Evolutionary conservation across 192 early-diverging fungal species (phyloP), one percentile per base, ranked within the genome.

Genomic region (Coemansia sp.): DNA sequence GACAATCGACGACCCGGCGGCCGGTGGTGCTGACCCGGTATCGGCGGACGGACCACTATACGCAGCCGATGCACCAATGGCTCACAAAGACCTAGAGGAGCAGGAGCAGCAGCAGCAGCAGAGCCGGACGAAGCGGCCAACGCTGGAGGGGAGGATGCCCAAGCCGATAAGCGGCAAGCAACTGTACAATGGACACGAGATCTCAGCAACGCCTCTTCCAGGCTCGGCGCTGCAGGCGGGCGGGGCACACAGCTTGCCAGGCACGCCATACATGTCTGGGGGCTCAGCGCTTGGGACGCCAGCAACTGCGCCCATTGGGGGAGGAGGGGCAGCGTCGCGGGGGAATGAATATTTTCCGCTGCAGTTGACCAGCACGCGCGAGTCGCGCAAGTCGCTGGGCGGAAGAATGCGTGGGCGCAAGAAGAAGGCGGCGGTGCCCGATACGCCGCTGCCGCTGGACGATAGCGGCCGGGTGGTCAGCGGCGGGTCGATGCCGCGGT

Each of bases 361-460:
- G 52, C 70, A 72, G 34, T 41, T 65, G 29, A 70, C 76, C 2
- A 53, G 47, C 20, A 80, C 77, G 20, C 67, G 77, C 54, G 77
- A 80, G 61, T 80, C 77, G 64, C 70, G 77, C 13, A 73, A 70
- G 34, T 74, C 77, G 64, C 67, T 80, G 38, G 69, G 75, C 55
- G 62, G 69, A 23, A 54, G 64, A 34, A 65, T 65, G 70, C 70
- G 64, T 31, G 64, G 70, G 29, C 62, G 69, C 58, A 61, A 37
- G 19, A 65, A 66, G 64, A 58, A 55, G 56, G 23, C 14, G 34
- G 7, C 55, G 4, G 31, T 36, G 10, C 36, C 36, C 22, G 34
- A 20, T 37, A 47, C 55, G 22, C 28, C 22, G 55, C 27, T 29
- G 54, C 28, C 20, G 6, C 15, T 31, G 48, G 33, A 55, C 19